Evolutionary conservation across 805 yeast genomes (phyloP).

Genomic region (Cyberlindnera lachancei): DNA sequence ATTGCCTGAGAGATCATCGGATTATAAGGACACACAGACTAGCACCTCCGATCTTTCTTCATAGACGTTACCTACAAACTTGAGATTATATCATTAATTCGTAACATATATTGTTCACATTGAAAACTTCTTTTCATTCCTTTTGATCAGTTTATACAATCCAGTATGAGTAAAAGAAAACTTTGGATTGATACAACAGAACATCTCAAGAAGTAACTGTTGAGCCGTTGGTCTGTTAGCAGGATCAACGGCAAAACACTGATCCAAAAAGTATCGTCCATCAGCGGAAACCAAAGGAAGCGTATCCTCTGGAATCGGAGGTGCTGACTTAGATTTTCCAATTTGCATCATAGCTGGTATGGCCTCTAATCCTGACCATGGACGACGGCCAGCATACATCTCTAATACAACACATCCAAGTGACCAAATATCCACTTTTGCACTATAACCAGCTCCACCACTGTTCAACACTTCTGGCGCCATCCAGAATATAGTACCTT

Average conservation of each 20-base stretch:
- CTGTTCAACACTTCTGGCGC: constrained; percentile 98
- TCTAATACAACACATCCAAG: constrained; percentile 94
- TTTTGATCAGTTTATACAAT: constrained; percentile 45
- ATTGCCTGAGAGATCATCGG: neutral
- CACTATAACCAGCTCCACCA: constrained; percentile 89
- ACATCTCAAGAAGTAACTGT: constrained; percentile 46
- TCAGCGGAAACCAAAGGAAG: constrained; percentile 49
- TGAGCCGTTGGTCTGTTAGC: constrained; percentile 84
- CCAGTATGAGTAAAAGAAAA: constrained; percentile 49
- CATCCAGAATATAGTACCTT: constrained; percentile 99
- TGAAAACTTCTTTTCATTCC: constrained; percentile 28
- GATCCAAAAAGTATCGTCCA: constrained; percentile 66
- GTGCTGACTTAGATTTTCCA: constrained; percentile 83
- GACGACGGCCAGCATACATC: constrained; percentile 96
- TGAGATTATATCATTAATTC: neutral
- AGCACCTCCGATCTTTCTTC: too few relatives aligned
- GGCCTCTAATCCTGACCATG: constrained; percentile 95
- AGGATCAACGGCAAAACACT: constrained; percentile 74
- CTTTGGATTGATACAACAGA: constrained; percentile 32
- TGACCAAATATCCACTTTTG: constrained; percentile 98
- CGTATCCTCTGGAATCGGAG: constrained; percentile 94
- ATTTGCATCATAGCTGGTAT: constrained; percentile 88
- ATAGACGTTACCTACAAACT: neutral
- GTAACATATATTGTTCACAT: neutral
- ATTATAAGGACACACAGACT: neutral